These are phyloP conservation scores for Kalanchoe fedtschenkoi DNA, from an alignment of 164 flowering plant species.

Conservation along the genomic window DNA sequence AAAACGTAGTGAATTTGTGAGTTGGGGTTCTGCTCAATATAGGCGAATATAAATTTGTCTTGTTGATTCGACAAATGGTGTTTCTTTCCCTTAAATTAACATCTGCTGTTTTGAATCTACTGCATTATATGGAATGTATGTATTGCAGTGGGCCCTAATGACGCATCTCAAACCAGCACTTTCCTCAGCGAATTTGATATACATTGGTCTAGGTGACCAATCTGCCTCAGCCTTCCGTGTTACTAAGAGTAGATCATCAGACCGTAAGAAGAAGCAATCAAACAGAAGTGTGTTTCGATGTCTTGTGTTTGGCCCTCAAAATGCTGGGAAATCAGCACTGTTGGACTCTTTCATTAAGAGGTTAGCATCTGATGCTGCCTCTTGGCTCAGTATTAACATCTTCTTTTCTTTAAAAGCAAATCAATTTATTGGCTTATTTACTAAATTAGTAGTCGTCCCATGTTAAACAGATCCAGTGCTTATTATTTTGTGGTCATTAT, in stretches of 20 bases:
- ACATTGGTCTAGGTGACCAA: slow-evolving; percentile 75
- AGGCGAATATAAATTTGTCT: not conserved
- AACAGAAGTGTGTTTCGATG: slow-evolving; percentile 88
- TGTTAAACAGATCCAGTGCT: not conserved
- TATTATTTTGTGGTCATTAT: not conserved
- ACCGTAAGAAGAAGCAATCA: slow-evolving; percentile 70
- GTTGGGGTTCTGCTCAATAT: too few species aligned
- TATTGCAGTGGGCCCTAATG: slow-evolving; percentile 96
- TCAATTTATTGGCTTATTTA: not conserved
- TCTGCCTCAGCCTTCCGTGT: slow-evolving; percentile 57
- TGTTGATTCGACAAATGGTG: not conserved
- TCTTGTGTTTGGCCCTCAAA: slow-evolving; percentile 85
- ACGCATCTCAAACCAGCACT: slow-evolving; percentile 67
- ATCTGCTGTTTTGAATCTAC: not conserved
- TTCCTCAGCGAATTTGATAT: slow-evolving; percentile 58
- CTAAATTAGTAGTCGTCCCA: not conserved
- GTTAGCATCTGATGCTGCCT: slow-evolving; percentile 19
- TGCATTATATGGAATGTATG: not conserved
- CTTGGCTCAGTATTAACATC: not conserved
- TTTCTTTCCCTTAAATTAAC: not conserved
- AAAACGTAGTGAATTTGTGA: too few species aligned
- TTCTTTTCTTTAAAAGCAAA: not conserved
- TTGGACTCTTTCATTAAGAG: slow-evolving; percentile 76
- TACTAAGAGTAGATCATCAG: slow-evolving; percentile 60
- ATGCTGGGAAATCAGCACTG: slow-evolving; percentile 75